phyloP scores from a whole-genome alignment of 208 protist genomes.

The Leishmania tarentolae region DNA sequence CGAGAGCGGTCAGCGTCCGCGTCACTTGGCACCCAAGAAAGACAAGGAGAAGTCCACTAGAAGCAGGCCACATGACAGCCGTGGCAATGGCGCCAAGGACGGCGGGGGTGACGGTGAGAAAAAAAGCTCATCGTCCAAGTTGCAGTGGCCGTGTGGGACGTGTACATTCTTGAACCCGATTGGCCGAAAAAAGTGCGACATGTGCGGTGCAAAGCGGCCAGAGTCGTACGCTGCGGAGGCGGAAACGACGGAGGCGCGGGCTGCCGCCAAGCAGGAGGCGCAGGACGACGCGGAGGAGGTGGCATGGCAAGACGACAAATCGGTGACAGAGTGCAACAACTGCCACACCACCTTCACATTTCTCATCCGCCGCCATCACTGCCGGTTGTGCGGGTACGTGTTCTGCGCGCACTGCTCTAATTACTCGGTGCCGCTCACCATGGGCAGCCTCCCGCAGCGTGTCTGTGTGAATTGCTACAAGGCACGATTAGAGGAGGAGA shows the following conservation, averaged over 20 bases:
- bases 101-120: slow-evolving; percentile 14
- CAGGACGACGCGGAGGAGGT: slow-evolving; percentile 68
- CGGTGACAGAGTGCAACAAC: slow-evolving; percentile 68
- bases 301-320: slow-evolving; percentile 81
- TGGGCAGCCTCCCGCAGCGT: slow-evolving; percentile 44
- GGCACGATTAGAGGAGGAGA: slow-evolving; percentile 34
- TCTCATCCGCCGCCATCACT: slow-evolving; percentile 77
- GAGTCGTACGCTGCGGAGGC: slow-evolving; percentile 40
- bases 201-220: slow-evolving; percentile 64
- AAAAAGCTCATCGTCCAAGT: slow-evolving; percentile 5
- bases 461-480: slow-evolving; percentile 71
- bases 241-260: slow-evolving; percentile 24
- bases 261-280: slow-evolving; percentile 37
- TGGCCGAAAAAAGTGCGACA: slow-evolving; percentile 60
- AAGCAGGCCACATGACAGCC: neutral
- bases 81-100: neutral
- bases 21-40: slow-evolving; percentile 34
- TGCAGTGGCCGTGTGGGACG: slow-evolving; percentile 57
- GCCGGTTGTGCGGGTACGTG: slow-evolving; percentile 81
- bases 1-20: slow-evolving; percentile 72
- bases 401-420: slow-evolving; percentile 81
- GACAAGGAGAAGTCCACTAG: slow-evolving; percentile 7
- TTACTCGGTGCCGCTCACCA: slow-evolving; percentile 51
- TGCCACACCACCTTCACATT: slow-evolving; percentile 77
- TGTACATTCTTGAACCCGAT: slow-evolving; percentile 78